Evolutionary conservation across 148 eudicot genomes (phyloP), one percentile per base, ranked within the genome.

Genomic region (Rhododendron griersonianum): DNA sequence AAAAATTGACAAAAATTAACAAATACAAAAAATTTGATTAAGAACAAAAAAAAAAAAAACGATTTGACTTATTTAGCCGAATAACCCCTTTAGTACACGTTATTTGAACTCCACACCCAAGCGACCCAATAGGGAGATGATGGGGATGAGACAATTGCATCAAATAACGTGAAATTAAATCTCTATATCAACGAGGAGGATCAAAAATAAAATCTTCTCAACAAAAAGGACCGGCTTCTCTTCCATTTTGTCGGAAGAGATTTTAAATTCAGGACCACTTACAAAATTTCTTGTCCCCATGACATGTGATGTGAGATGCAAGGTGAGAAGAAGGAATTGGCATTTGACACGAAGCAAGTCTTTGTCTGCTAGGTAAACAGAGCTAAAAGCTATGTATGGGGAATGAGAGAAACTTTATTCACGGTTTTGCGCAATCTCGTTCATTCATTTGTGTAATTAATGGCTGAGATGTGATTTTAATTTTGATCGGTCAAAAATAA

Each of bases 321-420:
- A 86, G 45, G 55, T 73, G 47, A 3, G 57, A 11, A 10, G 75
- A 25, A 65, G 21, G 50, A 75, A 83, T 57, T 19, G 77, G 84
- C 3, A 76, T 55, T 51, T 59, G 88, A 77, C 81, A 41, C 76
- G 55, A 75, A 53, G 81, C 25, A 59, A 82, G 74, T 81, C 45
- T 83, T 83, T 77, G 86, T 87, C 88, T 73, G 85, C 88, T 82
- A 80, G 77, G 44, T 53, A 53, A 41, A 41, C 45, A 41, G 6
- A 41, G 45, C 6, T 41, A 41, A 63, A 61, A 23, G 28, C 25
- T 23, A 63, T 2, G 69, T n/a, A 23, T 63, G 69, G 37, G 59
- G 28, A 13, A 19, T 41, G 8, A 41, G 7, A 41, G 45, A 41
- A 41, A 41, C 45, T 41, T 41, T 41, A 41, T 41, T 41, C 45